Evolutionary conservation across 1,139 yeast genomes (phyloP), one percentile per base, ranked within the genome.

Genomic region (Hyphopichia khmerensis): DNA sequence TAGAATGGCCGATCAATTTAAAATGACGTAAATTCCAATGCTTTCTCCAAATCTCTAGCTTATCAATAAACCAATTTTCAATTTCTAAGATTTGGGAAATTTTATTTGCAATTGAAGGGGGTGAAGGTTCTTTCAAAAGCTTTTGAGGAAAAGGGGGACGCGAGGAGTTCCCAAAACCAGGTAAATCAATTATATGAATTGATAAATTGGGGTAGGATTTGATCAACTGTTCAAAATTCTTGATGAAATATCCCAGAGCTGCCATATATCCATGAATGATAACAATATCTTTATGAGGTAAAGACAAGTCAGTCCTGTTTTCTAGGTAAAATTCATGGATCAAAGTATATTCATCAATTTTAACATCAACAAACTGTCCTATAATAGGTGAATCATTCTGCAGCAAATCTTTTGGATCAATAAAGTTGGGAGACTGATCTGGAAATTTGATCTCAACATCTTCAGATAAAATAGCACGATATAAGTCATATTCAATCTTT

Each of bases 181-280:
- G 74, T 47, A 71, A 49, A 45, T 72, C 78, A 36, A 72, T 60
- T 13, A 65, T 53, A 46, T 68, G 75, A 14, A 69, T 47, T 17
- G 62, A 52, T 8, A 68, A 39, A 0, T 73, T 67, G 1, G 69
- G 64, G 40, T 64, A 64, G 2, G 66, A 51, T 41, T 67, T 64
- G 14, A 64, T 56, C 16, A 72, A 46, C 2, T 49, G 48, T 46
- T 70, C 76, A 34, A 69, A 56, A 44, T 71, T 72, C 48, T 70
- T 69, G 40, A 70, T 56, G 47, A 69, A 72, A 50, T 65, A 72
- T 2, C 77, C 78, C 44, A 67, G 54, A 1, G 77, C 76, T 1
- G 78, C 78, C 77, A 72, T 72, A 47, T 70, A 72, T 8, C 78
- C 78, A 48, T 72, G 78, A 13, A 72, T 61, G 2, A 69, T 52